Base-by-base conservation (phyloP, 441 rosid species). In the Gossypium schwendimanii region DNA sequence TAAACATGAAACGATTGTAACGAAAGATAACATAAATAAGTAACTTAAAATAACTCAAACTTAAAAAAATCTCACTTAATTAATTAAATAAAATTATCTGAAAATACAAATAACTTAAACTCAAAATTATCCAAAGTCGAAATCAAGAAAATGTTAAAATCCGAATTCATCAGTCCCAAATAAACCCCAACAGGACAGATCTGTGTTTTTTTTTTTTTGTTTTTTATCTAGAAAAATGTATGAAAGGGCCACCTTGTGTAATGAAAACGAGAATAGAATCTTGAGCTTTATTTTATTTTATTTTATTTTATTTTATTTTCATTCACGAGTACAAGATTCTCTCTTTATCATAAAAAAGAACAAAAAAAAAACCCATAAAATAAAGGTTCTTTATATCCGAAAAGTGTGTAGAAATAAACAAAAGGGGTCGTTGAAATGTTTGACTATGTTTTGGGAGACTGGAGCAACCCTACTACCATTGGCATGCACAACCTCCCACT, bases 321-420 rank as follows among this genome's bases (percentile, higher is more conserved):
- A 67, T 55, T 60, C 67, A 31, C 14, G 26, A 58, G 78, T 28
- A 75, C 74, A 59, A 11, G 78, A 78, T 79, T 71, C 80, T 63
- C 54, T 50, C 54, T 49, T 50, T 50, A 50, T 50, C 15, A 15
- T 28, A 14, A 14, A 14, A 49, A 49, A 14, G 1, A 0, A 1
- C 4, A 12, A 47, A 14, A 47, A 3, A 12, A 44, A 26, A 26
- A 0, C 4, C 28, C 14, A 28, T 28, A 28, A 28, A 28, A 28
- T 44, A 44, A 44, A 49, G n/a, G 6, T 1, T 49, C n/a, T 4
- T 3, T 4, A 49, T 0, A 5, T 39, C 55, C 47, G 6, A 41
- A 4, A 33, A 69, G 70, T 3, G 68, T 45, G 44, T 31, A 4
- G 15, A 45, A 12, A 53, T 8, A 28, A 4, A 15, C 6, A 33